phyloP scores from a whole-genome alignment of 495 filamentous ascomycete genomes.

The Xylaria curta region DNA sequence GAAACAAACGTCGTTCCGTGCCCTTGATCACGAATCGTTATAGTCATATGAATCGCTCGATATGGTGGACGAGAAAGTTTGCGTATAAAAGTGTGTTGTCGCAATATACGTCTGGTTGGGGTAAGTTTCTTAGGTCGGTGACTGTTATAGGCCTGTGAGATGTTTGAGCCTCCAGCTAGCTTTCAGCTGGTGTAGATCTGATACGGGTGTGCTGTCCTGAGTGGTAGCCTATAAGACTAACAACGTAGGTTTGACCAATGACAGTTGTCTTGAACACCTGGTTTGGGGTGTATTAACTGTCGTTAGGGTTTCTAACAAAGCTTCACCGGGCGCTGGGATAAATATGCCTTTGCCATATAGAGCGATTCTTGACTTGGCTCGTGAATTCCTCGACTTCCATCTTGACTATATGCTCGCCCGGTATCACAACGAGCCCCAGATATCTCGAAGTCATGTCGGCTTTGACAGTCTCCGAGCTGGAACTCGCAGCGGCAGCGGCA shows the following conservation, averaged over 20 bases:
- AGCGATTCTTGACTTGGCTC: conserved; percentile 49
- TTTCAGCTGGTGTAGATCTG: not conserved
- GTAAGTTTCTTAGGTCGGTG: not conserved
- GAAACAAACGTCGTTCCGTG: no score
- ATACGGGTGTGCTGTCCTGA: not conserved
- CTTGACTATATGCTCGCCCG: conserved; percentile 81
- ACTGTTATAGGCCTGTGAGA: not conserved
- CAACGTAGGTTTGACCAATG: not conserved
- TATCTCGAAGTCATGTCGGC: conserved; percentile 82
- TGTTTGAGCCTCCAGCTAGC: not conserved
- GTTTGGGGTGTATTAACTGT: not conserved
- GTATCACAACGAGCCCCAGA: conserved; percentile 89
- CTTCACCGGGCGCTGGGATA: conserved; percentile 21
- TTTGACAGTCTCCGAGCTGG: conserved; percentile 52
- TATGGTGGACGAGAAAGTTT: not conserved
- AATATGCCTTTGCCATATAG: conserved; percentile 30
- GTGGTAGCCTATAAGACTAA: not conserved
- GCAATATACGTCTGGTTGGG: not conserved
- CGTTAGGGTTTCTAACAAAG: not conserved
- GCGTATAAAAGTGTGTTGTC: conserved; percentile 6
- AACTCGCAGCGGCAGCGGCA: conserved; percentile 44
- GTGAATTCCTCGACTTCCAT: conserved; percentile 84
- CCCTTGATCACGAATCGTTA: no score
- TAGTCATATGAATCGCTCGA: not conserved
- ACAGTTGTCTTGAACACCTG: not conserved